phyloP scores from a whole-genome alignment of 2,329 filamentous ascomycete genomes.

The Penicillium oxalicum region DNA sequence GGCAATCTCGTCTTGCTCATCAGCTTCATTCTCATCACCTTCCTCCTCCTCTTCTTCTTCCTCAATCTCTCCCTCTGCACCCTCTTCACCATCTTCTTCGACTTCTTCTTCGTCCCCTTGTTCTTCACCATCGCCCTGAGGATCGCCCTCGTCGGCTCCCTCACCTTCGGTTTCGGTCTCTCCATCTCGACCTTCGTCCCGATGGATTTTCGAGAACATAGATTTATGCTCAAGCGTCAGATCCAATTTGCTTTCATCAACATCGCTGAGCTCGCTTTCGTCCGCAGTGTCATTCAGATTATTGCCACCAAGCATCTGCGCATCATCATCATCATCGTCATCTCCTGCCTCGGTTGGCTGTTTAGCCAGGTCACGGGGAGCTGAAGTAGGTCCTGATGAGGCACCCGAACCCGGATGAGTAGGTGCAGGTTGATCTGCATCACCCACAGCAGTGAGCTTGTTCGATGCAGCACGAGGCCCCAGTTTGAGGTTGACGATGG shows the following conservation, averaged over 20 bases:
- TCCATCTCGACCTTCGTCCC: constrained; percentile 16
- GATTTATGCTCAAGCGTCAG: constrained; percentile 18
- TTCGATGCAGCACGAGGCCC: constrained; percentile 24
- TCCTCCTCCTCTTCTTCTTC: constrained; percentile 12
- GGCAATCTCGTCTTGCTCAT: constrained; percentile 12
- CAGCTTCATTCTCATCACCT: constrained; percentile 2
- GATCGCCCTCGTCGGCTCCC: constrained; percentile 15
- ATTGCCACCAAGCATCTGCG: constrained; percentile 33
- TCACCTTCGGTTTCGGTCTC: constrained; percentile 18
- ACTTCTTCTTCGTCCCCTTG: constrained; percentile 12
- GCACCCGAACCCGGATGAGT: constrained; percentile 8
- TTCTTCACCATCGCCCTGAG: constrained; percentile 6
- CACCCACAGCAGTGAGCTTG: constrained; percentile 20
- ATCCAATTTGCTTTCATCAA: constrained; percentile 36
- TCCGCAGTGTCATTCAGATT: constrained; percentile 62
- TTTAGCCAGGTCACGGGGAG: constrained; percentile 22
- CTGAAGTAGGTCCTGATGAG: constrained; percentile 36
- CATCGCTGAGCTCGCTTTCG: constrained; percentile 64
- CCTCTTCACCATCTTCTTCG: constrained; percentile 8
- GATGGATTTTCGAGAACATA: constrained; percentile 23
- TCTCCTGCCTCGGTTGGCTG: constrained; percentile 2
- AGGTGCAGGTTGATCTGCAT: constrained; percentile 18
- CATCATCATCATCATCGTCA: not conserved
- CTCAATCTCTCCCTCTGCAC: constrained; percentile 5
- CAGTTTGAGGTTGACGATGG: constrained; percentile 43